phyloP scores from a whole-genome alignment of 2,329 filamentous ascomycete genomes.

The Colletotrichum musae region DNA sequence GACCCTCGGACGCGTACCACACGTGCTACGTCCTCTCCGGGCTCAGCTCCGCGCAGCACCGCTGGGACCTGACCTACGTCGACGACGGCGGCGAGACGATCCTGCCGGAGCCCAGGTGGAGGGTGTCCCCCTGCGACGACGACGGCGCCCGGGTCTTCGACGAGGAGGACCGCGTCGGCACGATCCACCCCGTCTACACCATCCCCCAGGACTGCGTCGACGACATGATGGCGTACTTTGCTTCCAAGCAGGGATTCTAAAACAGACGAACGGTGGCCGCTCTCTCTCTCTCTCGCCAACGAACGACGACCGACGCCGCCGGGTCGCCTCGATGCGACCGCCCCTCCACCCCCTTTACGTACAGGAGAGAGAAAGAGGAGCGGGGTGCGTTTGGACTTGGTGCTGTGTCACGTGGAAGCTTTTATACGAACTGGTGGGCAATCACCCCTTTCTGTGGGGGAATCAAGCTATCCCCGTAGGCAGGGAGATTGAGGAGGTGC shows the following conservation, averaged over 20 bases:
- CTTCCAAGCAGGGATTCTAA: constrained; percentile 70
- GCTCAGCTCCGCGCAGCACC: constrained; percentile 85
- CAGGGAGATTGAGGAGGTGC: constrained; percentile 1
- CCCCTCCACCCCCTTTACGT: constrained; percentile 9
- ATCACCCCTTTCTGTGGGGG: neutral
- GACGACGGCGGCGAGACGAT: constrained; percentile 47
- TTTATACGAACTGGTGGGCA: neutral
- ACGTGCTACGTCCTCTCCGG: constrained; percentile 93
- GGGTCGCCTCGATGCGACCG: constrained; percentile 34
- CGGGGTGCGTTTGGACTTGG: neutral
- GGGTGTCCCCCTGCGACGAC: constrained; percentile 63
- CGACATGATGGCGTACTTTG: constrained; percentile 76
- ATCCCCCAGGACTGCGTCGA: constrained; percentile 81
- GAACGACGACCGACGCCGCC: neutral
- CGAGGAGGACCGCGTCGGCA: constrained; percentile 76
- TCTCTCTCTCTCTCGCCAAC: neutral
- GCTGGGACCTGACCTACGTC: constrained; percentile 62
- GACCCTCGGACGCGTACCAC: constrained; percentile 89
- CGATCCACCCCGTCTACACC: constrained; percentile 88
- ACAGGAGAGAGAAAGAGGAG: neutral
- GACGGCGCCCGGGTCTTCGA: constrained; percentile 73
- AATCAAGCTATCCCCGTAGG: neutral
- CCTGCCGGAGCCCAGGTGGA: constrained; percentile 59
- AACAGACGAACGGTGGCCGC: neutral
- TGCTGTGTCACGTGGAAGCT: constrained; percentile 28